Evolutionary conservation across 345 rosid species (phyloP).

Genomic region (Arabis hirsuta): DNA sequence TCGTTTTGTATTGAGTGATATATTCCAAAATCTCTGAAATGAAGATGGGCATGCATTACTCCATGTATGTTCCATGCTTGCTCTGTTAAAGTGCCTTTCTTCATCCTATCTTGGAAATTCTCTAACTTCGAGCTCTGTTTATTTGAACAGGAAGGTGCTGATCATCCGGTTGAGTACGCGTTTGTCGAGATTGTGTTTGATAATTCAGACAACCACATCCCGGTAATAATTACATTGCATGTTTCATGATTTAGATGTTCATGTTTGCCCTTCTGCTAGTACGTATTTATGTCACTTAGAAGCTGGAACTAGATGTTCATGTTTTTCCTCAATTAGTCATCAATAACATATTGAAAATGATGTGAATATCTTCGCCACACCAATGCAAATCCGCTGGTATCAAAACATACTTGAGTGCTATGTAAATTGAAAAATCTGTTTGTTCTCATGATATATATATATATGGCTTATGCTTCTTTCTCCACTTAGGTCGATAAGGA

Average conservation of each 20-base stretch:
- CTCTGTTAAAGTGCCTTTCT: not conserved
- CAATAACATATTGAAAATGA: no score
- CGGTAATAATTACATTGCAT: slow-evolving; percentile 53
- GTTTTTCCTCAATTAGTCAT: no score
- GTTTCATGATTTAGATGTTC: no score
- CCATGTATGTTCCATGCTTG: slow-evolving; percentile 61
- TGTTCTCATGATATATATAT: no score
- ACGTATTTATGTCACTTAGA: no score
- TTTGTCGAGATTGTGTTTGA: slow-evolving; percentile 97
- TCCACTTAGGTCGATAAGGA: slow-evolving; percentile 87
- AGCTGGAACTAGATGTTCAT: no score
- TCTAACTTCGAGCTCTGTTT: slow-evolving; percentile 18
- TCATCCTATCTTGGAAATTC: slow-evolving; percentile 1
- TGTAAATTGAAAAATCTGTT: not conserved
- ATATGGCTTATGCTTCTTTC: slow-evolving; percentile 17
- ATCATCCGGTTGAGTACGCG: slow-evolving; percentile 88
- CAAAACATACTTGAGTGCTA: not conserved
- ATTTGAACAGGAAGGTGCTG: slow-evolving; percentile 87
- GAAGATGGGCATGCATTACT: slow-evolving; percentile 92
- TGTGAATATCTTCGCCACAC: slow-evolving; percentile 2
- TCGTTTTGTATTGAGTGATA: slow-evolving; percentile 92
- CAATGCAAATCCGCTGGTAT: not conserved
- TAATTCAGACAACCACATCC: slow-evolving; percentile 87
- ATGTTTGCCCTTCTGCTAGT: no score
- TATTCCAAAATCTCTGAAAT: slow-evolving; percentile 77